Percentiles rank a stretch among this genome's conserved stretches.
These are phyloP conservation scores for Apiospora koreana DNA, from an alignment of 2,329 filamentous ascomycete species.

Conservation along the genomic window DNA sequence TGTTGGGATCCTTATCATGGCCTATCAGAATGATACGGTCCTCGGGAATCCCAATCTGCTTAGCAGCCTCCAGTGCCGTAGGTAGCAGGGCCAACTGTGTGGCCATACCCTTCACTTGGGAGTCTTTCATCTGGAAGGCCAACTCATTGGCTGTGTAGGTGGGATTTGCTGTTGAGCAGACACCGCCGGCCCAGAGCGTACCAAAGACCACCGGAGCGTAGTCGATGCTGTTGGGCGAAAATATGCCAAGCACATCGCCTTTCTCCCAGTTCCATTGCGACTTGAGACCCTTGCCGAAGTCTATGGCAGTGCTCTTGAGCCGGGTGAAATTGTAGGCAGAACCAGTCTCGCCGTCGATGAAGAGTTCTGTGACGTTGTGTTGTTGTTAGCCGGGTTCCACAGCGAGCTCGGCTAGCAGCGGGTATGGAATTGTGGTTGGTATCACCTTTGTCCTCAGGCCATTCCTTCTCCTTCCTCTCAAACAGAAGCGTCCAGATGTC, in stretches of 20 bases:
- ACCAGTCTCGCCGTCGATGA: constrained; percentile 72
- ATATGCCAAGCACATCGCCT: constrained; percentile 81
- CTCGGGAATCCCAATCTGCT: constrained; percentile 67
- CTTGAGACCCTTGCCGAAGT: constrained; percentile 81
- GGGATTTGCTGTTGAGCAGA: constrained; percentile 85
- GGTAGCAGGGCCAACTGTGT: constrained; percentile 71
- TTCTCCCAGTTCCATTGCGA: constrained; percentile 76
- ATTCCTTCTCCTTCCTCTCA: constrained; percentile 64
- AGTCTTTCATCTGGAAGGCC: constrained; percentile 80
- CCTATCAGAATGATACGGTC: constrained; percentile 78
- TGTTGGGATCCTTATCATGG: constrained; percentile 60
- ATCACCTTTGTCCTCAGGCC: constrained; percentile 72
- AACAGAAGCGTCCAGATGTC: constrained; percentile 83
- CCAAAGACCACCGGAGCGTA: constrained; percentile 77
- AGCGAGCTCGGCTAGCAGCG: constrained; percentile 12
- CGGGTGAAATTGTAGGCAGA: constrained; percentile 70
- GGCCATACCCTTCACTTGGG: constrained; percentile 70
- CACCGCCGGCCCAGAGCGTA: constrained; percentile 78
- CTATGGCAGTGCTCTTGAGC: constrained; percentile 63
- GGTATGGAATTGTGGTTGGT: constrained; percentile 16
- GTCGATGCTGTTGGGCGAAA: constrained; percentile 85
- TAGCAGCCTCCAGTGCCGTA: constrained; percentile 67
- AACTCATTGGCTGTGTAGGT: constrained; percentile 84
- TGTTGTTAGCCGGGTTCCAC: neutral
- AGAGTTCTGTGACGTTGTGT: constrained; percentile 60